Evolutionary conservation across 2,329 filamentous ascomycete genomes (phyloP), one percentile per base, ranked within the genome.

Genomic region (Claviceps africana): DNA sequence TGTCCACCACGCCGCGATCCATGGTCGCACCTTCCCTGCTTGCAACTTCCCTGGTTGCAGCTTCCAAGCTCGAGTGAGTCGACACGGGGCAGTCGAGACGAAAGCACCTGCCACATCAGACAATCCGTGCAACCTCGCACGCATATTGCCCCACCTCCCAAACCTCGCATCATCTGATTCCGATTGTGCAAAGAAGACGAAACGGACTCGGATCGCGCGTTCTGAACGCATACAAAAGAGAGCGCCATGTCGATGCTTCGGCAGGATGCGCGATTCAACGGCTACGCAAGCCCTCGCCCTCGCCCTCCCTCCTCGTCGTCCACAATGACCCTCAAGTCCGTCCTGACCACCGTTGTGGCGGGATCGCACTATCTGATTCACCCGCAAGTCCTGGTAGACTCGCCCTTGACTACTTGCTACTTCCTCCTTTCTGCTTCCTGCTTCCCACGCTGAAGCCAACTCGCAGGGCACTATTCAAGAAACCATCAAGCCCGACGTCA

Each of bases 341-440:
- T 68, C 52, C 59, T 65, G n/a, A 70, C 66, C 31, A 67, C 62
- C 52, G 56, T 69, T 17, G 60, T 70, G 21, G 67, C 67, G 6
- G 66, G 67, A 11, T 58, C 65, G 5, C 64, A 68, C 37, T 70
- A 70, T 53, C 62, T 70, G n/a, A 59, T 70, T 9, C 68, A 70
- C 51, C 68, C 68, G 8, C 57, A 65, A 28, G 65, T 67, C 40
- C 54, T 70, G 53, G 68, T 69, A 62, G 5, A 47, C 22, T 42
- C 39, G 21, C 42, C 0, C 2, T 37, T 37, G 31, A 33, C 31
- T n/a, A 42, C 39, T n/a, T 19, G 37, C 37, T n/a, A n/a, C n/a
- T 37, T 7, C 4, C 13, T 37, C 13, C 6, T n/a, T 39, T 15
- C 17, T 19, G 19, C 17, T 9, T 40, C 37, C 9, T 9, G 37